Evolutionary conservation across 2,329 filamentous ascomycete genomes (phyloP).

Genomic region (Chlorencoelia australis): DNA sequence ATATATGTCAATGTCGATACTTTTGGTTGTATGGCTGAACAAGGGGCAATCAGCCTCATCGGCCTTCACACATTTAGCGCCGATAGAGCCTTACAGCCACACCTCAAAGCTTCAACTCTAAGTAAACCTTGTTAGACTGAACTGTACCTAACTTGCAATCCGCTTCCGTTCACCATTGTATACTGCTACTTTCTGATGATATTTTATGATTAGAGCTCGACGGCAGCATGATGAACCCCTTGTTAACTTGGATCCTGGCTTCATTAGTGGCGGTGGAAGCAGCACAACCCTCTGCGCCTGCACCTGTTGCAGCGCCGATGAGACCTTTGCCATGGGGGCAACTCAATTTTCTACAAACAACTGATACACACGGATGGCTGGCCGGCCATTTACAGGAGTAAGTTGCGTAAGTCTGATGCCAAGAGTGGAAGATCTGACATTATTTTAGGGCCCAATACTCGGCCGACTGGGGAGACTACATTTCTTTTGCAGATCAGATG

Average conservation of each 20-base stretch:
- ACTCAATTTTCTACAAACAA: conserved; percentile 94
- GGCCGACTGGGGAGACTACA: conserved; percentile 95
- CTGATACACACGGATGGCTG: conserved; percentile 93
- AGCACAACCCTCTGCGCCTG: conserved; percentile 71
- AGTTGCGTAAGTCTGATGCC: conserved; percentile 17
- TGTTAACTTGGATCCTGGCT: conserved; percentile 16
- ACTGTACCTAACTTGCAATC: no score
- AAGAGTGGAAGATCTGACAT: conserved; percentile 9
- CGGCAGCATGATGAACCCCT: conserved; percentile 27
- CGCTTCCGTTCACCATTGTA: no score
- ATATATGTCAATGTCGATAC: no score
- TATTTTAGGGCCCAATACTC: conserved; percentile 67
- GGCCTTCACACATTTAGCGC: no score
- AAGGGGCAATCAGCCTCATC: no score
- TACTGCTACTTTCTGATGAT: no score
- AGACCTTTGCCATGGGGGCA: conserved; percentile 84
- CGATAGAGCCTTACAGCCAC: no score
- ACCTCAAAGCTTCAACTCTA: no score
- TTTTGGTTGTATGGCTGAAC: no score
- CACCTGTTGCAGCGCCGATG: conserved; percentile 69
- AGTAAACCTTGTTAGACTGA: no score
- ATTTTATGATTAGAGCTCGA: no score
- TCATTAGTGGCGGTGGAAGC: conserved; percentile 27
- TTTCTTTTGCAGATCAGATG: conserved; percentile 83
- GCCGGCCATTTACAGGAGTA: conserved; percentile 87